Base-by-base conservation (phyloP, 108 stramenopile species). In the Nannochloropsis oceanica region DNA sequence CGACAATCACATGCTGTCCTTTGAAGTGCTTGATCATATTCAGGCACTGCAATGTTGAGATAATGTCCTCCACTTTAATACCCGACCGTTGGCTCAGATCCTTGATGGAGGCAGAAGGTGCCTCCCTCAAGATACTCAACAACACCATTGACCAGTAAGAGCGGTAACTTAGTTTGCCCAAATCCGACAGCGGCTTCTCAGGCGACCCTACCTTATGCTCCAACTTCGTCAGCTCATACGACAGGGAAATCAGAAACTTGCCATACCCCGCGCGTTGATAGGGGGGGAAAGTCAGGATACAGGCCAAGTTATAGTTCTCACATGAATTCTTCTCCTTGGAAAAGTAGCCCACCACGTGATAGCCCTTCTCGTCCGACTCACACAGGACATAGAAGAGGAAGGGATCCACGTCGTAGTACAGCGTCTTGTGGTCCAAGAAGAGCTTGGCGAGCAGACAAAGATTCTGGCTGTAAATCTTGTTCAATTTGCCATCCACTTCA, bases 381-480 rank as follows among this genome's bases (percentile, higher is more conserved):
- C 96, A 96, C 46, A 99, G 92, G 43, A 97, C 95, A 92, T 98
- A 99, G 89, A 99, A 99, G 43, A 95, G 89, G 87, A 99, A 99
- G 13, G 97, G 96, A 91, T 98, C 96, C 22, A 98, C 99, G 86
- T 98, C 97, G 89, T 96, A 99, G 90, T 97, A 99, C 82, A 99
- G 92, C 44, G 97, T 99, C 91, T 99, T 99, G 93, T 99, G 99
- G 93, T 99, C 99, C 86, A 99, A 87, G 87, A 99, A 99, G n/a
- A 98, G 92, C 90, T 99, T 99, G 59, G 96, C 94, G 85, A 99
- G 91, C 20, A 98, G 92, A 87, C 97, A 98, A 10, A 99, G 90
- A 88, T 97, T 98, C 86, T 97, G 99, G 89, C 97, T 98, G 89
- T 98, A 99, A 3, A 97, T 92, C 26, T 95, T 93, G 90, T 98